These are phyloP conservation scores for Nicotiana tabacum DNA, from an alignment of 257 asterid genomes.

Conservation along the genomic window DNA sequence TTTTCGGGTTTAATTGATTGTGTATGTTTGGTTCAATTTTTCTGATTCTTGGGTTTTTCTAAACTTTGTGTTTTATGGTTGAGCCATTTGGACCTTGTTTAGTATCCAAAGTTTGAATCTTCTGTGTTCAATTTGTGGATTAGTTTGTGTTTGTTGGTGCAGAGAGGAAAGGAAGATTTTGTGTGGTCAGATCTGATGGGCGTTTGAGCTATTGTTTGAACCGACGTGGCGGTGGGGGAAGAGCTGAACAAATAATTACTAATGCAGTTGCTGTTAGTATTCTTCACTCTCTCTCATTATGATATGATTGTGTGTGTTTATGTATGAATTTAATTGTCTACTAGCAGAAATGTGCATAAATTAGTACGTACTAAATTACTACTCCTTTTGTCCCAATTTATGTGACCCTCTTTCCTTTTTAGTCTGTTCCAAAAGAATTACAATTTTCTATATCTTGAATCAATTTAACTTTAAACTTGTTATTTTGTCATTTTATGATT, in stretches of 20 bases:
- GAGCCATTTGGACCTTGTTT: neutral
- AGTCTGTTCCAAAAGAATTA: too few relatives aligned
- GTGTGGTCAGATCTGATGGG: slow-evolving; percentile 36
- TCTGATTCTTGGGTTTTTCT: neutral
- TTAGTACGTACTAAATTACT: neutral
- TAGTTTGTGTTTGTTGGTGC: slow-evolving; percentile 10
- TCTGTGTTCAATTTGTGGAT: neutral
- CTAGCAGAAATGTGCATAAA: neutral
- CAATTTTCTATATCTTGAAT: too few relatives aligned
- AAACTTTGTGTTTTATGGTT: neutral
- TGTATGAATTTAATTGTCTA: neutral
- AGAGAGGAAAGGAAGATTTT: slow-evolving; percentile 44
- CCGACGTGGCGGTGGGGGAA: slow-evolving; percentile 15
- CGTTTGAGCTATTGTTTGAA: slow-evolving; percentile 31
- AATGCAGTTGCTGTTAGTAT: slow-evolving; percentile 59
- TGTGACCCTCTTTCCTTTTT: too few relatives aligned
- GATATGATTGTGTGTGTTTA: neutral
- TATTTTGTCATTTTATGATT: too few relatives aligned
- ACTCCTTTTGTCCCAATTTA: too few relatives aligned
- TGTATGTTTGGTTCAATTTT: neutral
- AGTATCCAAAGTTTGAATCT: neutral
- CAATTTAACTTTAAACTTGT: too few relatives aligned
- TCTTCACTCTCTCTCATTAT: neutral
- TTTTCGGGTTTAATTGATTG: neutral
- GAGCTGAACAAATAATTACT: slow-evolving; percentile 31